Percentiles rank a stretch among this genome's conserved stretches.
These are phyloP conservation scores for Cenchrus fungigraminus DNA, from an alignment of 176 grass and related monocot species.

Conservation along the genomic window DNA sequence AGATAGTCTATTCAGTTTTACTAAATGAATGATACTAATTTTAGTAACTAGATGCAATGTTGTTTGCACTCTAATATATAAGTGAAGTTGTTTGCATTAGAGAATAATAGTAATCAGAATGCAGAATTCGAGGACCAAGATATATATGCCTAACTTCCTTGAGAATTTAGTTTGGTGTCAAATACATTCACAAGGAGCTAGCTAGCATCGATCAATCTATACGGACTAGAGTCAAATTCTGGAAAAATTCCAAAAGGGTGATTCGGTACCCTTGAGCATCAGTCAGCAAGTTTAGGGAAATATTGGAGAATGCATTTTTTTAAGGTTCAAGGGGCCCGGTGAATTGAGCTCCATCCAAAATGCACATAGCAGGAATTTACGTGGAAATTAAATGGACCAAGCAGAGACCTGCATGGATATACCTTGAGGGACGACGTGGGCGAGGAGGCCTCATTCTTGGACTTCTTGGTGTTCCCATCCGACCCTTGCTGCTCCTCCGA, in stretches of 20 bases:
- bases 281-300: too few relatives aligned
- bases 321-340: not conserved
- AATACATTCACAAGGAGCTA: not conserved
- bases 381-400: not conserved
- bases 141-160: not conserved
- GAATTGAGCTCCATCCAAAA: not conserved
- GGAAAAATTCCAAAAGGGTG: not conserved
- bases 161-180: not conserved
- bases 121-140: not conserved
- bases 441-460: conserved; percentile 65
- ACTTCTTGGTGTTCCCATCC: conserved; percentile 66
- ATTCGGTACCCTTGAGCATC: too few relatives aligned
- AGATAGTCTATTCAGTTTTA: not conserved
- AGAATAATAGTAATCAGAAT: not conserved
- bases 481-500: conserved; percentile 50
- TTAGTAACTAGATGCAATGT: not conserved
- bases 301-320: too few relatives aligned
- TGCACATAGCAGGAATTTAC: not conserved
- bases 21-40: not conserved
- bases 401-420: not conserved
- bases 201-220: not conserved
- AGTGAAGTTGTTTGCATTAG: not conserved
- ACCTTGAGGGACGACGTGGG: conserved; percentile 76
- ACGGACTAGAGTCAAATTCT: not conserved
- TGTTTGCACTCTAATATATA: not conserved